Conservation (phyloP, 495 filamentous ascomycete genomes). For the Trichocladium antarcticum region DNA sequence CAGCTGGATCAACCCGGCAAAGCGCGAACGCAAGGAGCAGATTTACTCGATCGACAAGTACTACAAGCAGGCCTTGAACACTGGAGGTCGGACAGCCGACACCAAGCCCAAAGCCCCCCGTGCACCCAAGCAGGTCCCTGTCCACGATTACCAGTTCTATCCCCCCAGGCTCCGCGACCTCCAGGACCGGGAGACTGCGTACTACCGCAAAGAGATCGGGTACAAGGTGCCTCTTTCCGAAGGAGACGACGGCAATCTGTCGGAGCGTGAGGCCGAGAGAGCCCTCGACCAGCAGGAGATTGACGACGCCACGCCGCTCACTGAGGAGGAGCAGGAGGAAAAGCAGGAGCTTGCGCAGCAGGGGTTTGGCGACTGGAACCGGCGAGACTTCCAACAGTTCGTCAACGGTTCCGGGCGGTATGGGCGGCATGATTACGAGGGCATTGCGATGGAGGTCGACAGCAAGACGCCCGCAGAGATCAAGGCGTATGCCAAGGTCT, state of each 20-base stretch:
- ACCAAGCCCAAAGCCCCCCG: slow-evolving; percentile 91
- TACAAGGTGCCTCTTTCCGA: slow-evolving; percentile 84
- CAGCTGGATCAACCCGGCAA: slow-evolving; percentile 97
- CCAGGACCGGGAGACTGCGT: slow-evolving; percentile 93
- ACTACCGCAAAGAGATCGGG: slow-evolving; percentile 86
- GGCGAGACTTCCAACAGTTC: slow-evolving; percentile 96
- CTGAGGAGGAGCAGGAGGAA: slow-evolving; percentile 76
- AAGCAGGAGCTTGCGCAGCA: slow-evolving; percentile 69
- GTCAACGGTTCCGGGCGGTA: slow-evolving; percentile 89
- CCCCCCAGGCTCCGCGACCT: slow-evolving; percentile 69
- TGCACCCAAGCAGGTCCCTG: slow-evolving; percentile 80
- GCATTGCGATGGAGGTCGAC: slow-evolving; percentile 83
- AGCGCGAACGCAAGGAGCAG: slow-evolving; percentile 96
- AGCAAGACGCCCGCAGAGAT: slow-evolving; percentile 79
- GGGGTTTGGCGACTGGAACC: slow-evolving; percentile 91
- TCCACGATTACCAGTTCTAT: slow-evolving; percentile 98
- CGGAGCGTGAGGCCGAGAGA: slow-evolving; percentile 75
- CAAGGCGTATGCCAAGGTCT: slow-evolving; percentile 79
- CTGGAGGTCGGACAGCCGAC: slow-evolving; percentile 73
- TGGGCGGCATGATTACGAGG: slow-evolving; percentile 70
- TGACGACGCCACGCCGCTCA: slow-evolving; percentile 78
- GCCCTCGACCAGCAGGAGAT: slow-evolving; percentile 84
- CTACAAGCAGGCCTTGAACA: slow-evolving; percentile 83
- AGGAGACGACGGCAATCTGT: slow-evolving; percentile 70
- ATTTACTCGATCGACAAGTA: slow-evolving; percentile 98